Evolutionary conservation across 257 asterid genomes (phyloP).

Genomic region (Dorcoceras hygrometricum): DNA sequence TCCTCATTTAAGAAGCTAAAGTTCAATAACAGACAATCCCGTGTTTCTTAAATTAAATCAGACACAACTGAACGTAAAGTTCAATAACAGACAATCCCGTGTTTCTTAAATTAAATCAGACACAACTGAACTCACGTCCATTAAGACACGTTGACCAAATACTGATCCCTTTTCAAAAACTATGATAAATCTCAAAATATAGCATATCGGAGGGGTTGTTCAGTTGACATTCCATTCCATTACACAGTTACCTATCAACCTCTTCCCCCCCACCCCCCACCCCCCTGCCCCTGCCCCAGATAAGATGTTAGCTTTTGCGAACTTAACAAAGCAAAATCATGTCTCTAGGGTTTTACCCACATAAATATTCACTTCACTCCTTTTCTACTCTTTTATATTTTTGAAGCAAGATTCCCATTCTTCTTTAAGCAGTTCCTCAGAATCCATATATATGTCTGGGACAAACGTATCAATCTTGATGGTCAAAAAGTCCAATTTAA

Average conservation of each 20-base stretch:
- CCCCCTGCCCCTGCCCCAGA: too few species aligned
- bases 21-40: not conserved
- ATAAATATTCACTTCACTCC: not conserved
- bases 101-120: not conserved
- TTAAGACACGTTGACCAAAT: not conserved
- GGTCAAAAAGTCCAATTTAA: not conserved
- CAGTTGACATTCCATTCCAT: too few species aligned
- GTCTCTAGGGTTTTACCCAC: not conserved
- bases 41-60: not conserved
- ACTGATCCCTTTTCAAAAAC: not conserved
- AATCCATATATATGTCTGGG: not conserved
- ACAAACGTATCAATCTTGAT: not conserved
- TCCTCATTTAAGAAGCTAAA: not conserved
- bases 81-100: not conserved
- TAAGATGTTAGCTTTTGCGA: not conserved
- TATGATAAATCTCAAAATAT: not conserved
- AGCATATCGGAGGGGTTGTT: too few species aligned
- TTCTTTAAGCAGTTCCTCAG: not conserved
- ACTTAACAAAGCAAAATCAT: not conserved
- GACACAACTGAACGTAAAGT: too few species aligned
- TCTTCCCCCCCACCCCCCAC: too few species aligned
- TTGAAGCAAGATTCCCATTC: not conserved
- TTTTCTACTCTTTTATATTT: too few species aligned
- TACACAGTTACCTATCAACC: too few species aligned
- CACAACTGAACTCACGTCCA: not conserved